Evolutionary conservation across 31 red algal species (phyloP), one percentile per base, ranked within the genome.

Genomic region (Odonthalia washingtoniensis): DNA sequence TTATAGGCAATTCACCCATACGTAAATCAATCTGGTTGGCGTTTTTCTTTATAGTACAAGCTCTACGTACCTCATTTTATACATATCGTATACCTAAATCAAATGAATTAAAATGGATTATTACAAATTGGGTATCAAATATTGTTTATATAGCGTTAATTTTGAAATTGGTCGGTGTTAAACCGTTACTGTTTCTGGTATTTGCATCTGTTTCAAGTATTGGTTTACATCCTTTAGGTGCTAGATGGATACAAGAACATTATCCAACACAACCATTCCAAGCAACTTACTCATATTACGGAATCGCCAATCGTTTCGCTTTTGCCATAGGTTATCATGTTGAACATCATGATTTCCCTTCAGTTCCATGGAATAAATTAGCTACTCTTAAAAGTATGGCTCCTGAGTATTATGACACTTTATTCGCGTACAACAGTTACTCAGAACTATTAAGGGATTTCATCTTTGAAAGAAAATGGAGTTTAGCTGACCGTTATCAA

Each of bases 231-330:
- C 97, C 97, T 6, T 79, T 99, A 17, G 97, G 97, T 46, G 97
- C 97, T 31, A 92, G 97, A 32, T 99, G 97, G 97, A 99, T 99
- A 66, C 95, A 96, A 78, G 97, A 99, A 88, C 97, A 99, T 80
- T 99, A 99, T 75, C 97, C 97, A 16, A 99, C 97, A 12, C 94
- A 95, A 39, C 97, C 97, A 26, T 99, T 99, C 81, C 97, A 99
- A 78, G 89, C 94, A n/a, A 99, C 97, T 24, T 99, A 99, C 78
- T 95, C 91, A 34, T 99, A 99, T 72, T 99, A 99, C 45, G 97
- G 97, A 1, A 87, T 94, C 64, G 97, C 93, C 33, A 99, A 99
- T 80, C 81, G 89, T 38, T 93, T 99, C 31, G 94, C 97, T 32
- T 99, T 99, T 75, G 95, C 92, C 65, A 99, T 97, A 90, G 95